Evolutionary conservation across 2,329 filamentous ascomycete species (phyloP).

Genomic region (Didymella arachidicola): DNA sequence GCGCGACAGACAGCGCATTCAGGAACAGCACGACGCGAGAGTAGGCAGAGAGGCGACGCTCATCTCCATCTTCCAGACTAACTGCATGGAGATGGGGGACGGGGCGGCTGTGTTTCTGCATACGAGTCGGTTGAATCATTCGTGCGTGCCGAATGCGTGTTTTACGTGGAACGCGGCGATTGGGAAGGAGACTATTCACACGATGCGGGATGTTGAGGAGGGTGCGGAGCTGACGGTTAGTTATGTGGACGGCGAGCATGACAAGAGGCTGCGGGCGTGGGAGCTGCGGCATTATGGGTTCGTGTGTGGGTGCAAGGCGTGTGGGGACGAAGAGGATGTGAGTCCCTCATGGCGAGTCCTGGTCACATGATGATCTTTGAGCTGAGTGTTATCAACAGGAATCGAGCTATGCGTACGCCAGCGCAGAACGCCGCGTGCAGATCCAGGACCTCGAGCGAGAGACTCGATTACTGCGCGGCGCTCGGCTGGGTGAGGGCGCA

Average conservation of each 20-base stretch:
- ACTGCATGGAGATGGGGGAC: constrained; percentile 49
- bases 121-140: constrained; percentile 53
- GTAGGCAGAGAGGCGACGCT: constrained; percentile 30
- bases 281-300: constrained; percentile 51
- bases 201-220: constrained; percentile 42
- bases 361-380: neutral
- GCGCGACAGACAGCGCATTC: constrained; percentile 35
- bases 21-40: constrained; percentile 45
- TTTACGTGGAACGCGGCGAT: constrained; percentile 48
- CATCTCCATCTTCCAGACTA: constrained; percentile 52
- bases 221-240: constrained; percentile 52
- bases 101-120: constrained; percentile 49
- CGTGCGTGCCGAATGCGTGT: constrained; percentile 52
- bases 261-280: constrained; percentile 38
- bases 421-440: constrained; percentile 42
- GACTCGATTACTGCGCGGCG: constrained; percentile 29
- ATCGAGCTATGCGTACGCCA: constrained; percentile 34
- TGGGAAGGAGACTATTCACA: constrained; percentile 45
- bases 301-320: constrained; percentile 50
- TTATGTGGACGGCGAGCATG: constrained; percentile 49
- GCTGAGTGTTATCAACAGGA: constrained; percentile 14
- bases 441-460: constrained; percentile 47
- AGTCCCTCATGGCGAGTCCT: neutral
- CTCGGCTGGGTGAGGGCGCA: constrained; percentile 23
- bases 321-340: constrained; percentile 39